These are phyloP conservation scores for Camelina sativa DNA, from an alignment of 345 rosid species.

Conservation along the genomic window DNA sequence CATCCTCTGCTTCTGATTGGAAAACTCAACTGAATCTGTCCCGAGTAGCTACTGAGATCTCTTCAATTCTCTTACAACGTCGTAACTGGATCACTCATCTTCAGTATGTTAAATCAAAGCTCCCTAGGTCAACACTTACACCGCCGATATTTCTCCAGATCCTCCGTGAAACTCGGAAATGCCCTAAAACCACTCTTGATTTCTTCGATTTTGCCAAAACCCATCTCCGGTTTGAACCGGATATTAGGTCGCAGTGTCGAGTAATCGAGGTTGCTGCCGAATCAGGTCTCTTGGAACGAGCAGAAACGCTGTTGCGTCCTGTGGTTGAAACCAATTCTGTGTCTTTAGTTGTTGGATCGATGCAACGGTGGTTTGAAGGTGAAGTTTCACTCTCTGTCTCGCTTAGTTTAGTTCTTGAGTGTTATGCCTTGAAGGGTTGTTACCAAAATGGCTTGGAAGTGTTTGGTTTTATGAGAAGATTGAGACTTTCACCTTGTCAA, in stretches of 20 bases:
- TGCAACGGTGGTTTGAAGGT: conserved; percentile 55
- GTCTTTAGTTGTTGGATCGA: conserved; percentile 45
- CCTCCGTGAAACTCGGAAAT: conserved; percentile 52
- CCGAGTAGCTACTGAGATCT: conserved; percentile 55
- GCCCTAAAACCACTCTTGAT: conserved; percentile 51
- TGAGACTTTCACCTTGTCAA: conserved; percentile 48
- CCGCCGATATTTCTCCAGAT: conserved; percentile 58
- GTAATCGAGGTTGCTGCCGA: conserved; percentile 44
- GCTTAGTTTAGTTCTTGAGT: conserved; percentile 55
- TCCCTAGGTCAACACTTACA: conserved; percentile 53
- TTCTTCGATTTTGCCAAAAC: conserved; percentile 65
- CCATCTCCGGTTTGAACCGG: conserved; percentile 58
- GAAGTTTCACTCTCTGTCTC: conserved; percentile 38
- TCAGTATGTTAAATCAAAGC: conserved; percentile 42
- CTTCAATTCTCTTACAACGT: conserved; percentile 65
- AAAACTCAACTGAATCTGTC: conserved; percentile 52
- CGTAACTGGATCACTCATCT: conserved; percentile 55
- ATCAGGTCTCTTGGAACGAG: conserved; percentile 46
- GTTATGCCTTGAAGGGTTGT: conserved; percentile 50
- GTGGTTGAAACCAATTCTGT: conserved; percentile 49
- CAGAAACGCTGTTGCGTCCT: conserved; percentile 48
- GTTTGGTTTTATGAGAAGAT: conserved; percentile 46
- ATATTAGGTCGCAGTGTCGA: conserved; percentile 58
- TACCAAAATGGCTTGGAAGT: conserved; percentile 55
- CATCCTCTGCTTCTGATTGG: conserved; percentile 51